Conservation (phyloP, 2,329 filamentous ascomycete species). For the Aureobasidium pullulans region DNA sequence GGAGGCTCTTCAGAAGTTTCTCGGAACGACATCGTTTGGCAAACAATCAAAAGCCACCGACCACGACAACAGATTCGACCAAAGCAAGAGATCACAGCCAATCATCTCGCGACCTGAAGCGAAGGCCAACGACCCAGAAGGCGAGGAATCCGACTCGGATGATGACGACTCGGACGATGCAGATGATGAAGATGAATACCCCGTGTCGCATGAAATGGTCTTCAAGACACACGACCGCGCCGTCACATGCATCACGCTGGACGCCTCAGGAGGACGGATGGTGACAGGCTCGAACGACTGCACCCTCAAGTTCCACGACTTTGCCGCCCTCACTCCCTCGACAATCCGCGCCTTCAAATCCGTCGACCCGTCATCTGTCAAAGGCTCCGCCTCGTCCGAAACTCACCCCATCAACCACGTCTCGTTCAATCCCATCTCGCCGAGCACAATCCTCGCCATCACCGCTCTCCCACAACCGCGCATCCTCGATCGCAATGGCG, state of each 20-base stretch:
- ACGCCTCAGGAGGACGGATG: slow-evolving; percentile 76
- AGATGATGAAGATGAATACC: slow-evolving; percentile 74
- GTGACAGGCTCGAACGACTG: slow-evolving; percentile 90
- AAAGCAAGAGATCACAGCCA: slow-evolving; percentile 47
- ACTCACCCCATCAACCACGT: slow-evolving; percentile 83
- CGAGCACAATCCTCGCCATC: slow-evolving; percentile 74
- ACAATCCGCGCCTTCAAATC: slow-evolving; percentile 91
- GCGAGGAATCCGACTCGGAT: slow-evolving; percentile 41
- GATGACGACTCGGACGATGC: slow-evolving; percentile 54
- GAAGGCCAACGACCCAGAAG: slow-evolving; percentile 28
- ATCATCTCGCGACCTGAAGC: slow-evolving; percentile 16
- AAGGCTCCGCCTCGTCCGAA: slow-evolving; percentile 59
- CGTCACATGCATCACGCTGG: slow-evolving; percentile 75
- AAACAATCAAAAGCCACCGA: slow-evolving; percentile 69
- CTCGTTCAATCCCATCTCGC: slow-evolving; percentile 76
- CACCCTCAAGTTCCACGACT: slow-evolving; percentile 87
- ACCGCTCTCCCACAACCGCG: slow-evolving; percentile 86
- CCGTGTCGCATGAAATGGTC: slow-evolving; percentile 85
- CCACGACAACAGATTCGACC: slow-evolving; percentile 72
- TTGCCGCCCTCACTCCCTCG: slow-evolving; percentile 89
- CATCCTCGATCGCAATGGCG: slow-evolving; percentile 82
- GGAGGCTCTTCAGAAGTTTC: slow-evolving; percentile 66
- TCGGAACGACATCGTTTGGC: slow-evolving; percentile 77
- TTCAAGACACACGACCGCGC: slow-evolving; percentile 87
- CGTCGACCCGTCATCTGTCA: slow-evolving; percentile 76